phyloP scores from a whole-genome alignment of 164 flowering plant genomes.

The Macadamia integrifolia region DNA sequence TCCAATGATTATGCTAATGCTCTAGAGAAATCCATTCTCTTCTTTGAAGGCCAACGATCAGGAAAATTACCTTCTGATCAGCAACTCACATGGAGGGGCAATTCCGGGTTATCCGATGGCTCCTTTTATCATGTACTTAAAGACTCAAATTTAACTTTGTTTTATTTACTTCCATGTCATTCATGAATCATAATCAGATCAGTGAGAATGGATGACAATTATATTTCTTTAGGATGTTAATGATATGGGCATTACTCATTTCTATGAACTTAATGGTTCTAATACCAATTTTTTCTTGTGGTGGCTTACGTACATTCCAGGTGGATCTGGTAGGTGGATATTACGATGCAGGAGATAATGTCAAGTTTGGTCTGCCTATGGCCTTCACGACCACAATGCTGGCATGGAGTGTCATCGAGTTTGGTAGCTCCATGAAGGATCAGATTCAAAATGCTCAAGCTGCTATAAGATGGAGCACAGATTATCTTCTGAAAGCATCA shows the following conservation, averaged over 20 bases:
- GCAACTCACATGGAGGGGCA: constrained; percentile 63
- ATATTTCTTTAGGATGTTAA: too few species aligned
- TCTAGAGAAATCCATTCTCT: constrained; percentile 70
- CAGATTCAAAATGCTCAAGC: constrained; percentile 54
- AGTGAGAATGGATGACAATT: too few species aligned
- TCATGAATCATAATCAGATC: too few species aligned
- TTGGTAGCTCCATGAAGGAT: constrained; percentile 57
- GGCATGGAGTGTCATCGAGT: constrained; percentile 91
- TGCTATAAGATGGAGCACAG: constrained; percentile 80
- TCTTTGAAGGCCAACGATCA: constrained; percentile 87
- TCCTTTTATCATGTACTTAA: constrained; percentile 51
- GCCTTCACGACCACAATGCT: constrained; percentile 84
- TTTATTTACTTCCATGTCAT: too few species aligned
- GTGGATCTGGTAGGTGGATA: constrained; percentile 89
- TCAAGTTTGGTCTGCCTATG: constrained; percentile 91
- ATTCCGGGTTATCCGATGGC: constrained; percentile 77
- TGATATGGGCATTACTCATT: too few species aligned
- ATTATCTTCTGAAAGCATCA: constrained; percentile 85
- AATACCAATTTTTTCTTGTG: background rate
- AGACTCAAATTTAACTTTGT: too few species aligned
- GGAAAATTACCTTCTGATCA: constrained; percentile 73
- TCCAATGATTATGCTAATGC: constrained; percentile 53
- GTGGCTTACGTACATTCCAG: constrained; percentile 26
- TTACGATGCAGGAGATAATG: constrained; percentile 93
- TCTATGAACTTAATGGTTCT: too few species aligned